Conservation (phyloP, 2,329 filamentous ascomycete species). For the Pseudogymnoascus sp. region DNA sequence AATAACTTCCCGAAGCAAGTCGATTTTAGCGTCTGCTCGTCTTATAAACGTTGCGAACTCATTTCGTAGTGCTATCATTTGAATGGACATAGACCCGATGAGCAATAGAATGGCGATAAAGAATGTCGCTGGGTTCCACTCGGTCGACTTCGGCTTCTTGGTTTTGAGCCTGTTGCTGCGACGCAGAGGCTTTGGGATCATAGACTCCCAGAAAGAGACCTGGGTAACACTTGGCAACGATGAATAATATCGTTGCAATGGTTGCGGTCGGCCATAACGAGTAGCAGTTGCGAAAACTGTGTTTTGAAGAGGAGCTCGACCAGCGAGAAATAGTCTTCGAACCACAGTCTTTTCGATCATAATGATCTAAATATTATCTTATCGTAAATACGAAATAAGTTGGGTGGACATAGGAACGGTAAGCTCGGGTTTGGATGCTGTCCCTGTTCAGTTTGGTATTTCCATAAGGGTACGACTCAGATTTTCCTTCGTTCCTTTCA, state of each 20-base stretch:
- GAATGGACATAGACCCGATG: conserved; percentile 92
- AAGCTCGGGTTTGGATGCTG: not conserved
- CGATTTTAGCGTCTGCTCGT: conserved; percentile 70
- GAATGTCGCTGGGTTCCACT: conserved; percentile 75
- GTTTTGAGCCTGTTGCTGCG: conserved; percentile 27
- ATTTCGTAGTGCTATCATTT: conserved; percentile 74
- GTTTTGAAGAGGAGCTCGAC: not conserved
- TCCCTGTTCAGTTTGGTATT: not conserved
- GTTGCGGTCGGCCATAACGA: conserved; percentile 1
- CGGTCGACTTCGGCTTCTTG: conserved; percentile 43
- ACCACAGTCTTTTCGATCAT: conserved; percentile 3
- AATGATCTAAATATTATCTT: conserved; percentile 1
- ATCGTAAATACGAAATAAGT: not conserved
- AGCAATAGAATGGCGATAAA: conserved; percentile 75
- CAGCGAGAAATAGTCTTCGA: not conserved
- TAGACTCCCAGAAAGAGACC: conserved; percentile 53
- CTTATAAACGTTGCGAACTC: conserved; percentile 65
- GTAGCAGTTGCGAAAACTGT: not conserved
- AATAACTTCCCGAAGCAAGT: conserved; percentile 64
- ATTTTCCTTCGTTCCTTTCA: conserved; percentile 1
- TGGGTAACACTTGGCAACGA: conserved; percentile 31
- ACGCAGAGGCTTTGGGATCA: conserved; percentile 62
- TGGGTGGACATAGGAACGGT: not conserved
- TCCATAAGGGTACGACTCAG: not conserved
- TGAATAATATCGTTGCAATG: conserved; percentile 24